Percentiles rank a stretch among this genome's conserved stretches.
These are phyloP conservation scores for Serpula lacrymans DNA, from an alignment of 768 basidiomycete species.

Conservation along the genomic window DNA sequence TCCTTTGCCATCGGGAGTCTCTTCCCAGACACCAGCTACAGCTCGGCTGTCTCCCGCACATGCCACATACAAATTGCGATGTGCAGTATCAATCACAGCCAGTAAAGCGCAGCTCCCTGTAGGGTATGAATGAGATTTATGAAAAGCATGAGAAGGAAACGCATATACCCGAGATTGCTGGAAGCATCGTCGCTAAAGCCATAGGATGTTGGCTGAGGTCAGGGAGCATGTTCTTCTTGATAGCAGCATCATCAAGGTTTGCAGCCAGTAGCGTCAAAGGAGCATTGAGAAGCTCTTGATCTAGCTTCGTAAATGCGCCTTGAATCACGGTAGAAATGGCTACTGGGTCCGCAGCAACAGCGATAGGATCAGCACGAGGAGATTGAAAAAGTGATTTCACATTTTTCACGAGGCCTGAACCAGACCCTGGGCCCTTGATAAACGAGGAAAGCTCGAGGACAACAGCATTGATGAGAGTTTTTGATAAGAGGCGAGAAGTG, in stretches of 20 bases:
- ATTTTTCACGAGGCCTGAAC: slow-evolving; percentile 28
- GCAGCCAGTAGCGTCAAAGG: slow-evolving; percentile 71
- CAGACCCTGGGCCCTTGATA: slow-evolving; percentile 34
- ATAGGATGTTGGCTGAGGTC: slow-evolving; percentile 72
- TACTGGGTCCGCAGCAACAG: slow-evolving; percentile 39
- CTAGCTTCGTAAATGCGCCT: slow-evolving; percentile 77
- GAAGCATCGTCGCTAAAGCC: slow-evolving; percentile 68
- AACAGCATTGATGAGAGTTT: slow-evolving; percentile 81
- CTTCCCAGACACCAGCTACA: slow-evolving; percentile 90
- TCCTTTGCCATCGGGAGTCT: slow-evolving; percentile 58
- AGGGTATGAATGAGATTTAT: slow-evolving; percentile 11
- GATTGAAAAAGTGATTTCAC: slow-evolving; percentile 38
- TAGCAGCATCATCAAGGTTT: slow-evolving; percentile 47
- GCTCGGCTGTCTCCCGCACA: slow-evolving; percentile 93
- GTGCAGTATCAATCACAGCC: slow-evolving; percentile 81
- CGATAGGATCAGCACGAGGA: slow-evolving; percentile 19
- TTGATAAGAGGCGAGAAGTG: slow-evolving; percentile 81
- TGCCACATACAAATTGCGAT: slow-evolving; percentile 83
- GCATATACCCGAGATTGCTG: slow-evolving; percentile 72
- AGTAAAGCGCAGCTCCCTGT: slow-evolving; percentile 88
- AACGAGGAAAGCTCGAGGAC: slow-evolving; percentile 68
- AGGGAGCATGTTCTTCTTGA: slow-evolving; percentile 51
- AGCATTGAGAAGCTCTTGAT: slow-evolving; percentile 75
- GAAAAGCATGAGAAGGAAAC: slow-evolving; percentile 1
- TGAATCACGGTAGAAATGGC: slow-evolving; percentile 68